Evolutionary conservation across 768 basidiomycete genomes (phyloP).

Genomic region (Termitomyces sp.): DNA sequence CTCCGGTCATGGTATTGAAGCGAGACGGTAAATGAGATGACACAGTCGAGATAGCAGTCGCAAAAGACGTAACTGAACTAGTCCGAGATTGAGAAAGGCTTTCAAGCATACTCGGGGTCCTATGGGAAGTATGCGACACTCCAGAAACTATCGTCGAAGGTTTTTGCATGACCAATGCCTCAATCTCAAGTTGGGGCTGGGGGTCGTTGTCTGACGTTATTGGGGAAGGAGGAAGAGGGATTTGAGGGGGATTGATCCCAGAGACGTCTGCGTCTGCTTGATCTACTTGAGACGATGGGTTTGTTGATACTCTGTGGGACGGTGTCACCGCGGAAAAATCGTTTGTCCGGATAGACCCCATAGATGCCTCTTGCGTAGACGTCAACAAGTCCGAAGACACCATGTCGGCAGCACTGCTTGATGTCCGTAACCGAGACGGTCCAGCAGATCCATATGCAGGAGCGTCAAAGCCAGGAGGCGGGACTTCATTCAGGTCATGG

Average conservation of each 20-base stretch:
- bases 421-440: constrained; percentile 22
- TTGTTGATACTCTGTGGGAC: not conserved
- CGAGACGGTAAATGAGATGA: constrained; percentile 6
- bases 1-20: not conserved
- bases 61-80: constrained; percentile 24
- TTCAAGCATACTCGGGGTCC: constrained; percentile 6
- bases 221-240: constrained; percentile 7
- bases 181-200: not conserved
- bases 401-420: constrained; percentile 18
- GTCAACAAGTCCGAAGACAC: not conserved
- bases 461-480: constrained; percentile 52
- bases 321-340: not conserved
- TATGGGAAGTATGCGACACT: constrained; percentile 5
- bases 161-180: not conserved
- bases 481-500: constrained; percentile 29
- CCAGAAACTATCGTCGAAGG: constrained; percentile 2
- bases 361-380: not conserved
- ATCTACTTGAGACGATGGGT: not conserved
- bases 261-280: not conserved
- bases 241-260: constrained; percentile 6
- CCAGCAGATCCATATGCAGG: constrained; percentile 15
- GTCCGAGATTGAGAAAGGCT: constrained; percentile 14
- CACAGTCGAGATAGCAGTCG: constrained; percentile 27
- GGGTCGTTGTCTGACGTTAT: not conserved
- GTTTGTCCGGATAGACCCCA: not conserved